Evolutionary conservation across 2,329 filamentous ascomycete species (phyloP), one percentile per base, ranked within the genome.

Genomic region (Dryadomyces sulphureus): DNA sequence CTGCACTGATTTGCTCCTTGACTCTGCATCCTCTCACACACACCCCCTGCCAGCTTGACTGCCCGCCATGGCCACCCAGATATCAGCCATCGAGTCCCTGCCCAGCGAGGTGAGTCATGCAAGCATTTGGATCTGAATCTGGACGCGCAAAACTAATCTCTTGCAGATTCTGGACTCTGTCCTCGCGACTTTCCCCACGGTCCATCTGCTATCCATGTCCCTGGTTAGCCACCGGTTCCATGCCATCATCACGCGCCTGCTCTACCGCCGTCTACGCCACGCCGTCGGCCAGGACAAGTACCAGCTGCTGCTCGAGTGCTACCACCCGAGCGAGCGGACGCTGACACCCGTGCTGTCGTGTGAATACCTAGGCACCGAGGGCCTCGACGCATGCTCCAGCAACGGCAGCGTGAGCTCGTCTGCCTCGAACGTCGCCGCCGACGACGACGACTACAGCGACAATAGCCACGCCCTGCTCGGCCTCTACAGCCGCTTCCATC

Each of bases 281-380:
- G 75, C 77, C 19, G 70, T 77, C 5, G 63, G 72, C 3, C 62
- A 81, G 7, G 63, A 71, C 34, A 72, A 77, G 34, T 75, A 85
- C 56, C 74, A 79, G 45, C 63, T 92, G 35, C 75, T 89, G 34
- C 73, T 93, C 38, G 84, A 90, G 63, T 86, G 82, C 59, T 89
- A 83, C 56, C 84, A 83, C 52, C 85, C 84, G 0, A 76, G 70
- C 51, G 77, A 73, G 21, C 81, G 79, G 59, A 67, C 82, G 43
- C 79, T 73, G 5, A 79, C 82, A 19, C 81, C 84, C 0, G 79
- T 78, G 46, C 69, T 87, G 12, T 60, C 61, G 57, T 89, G 84
- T 61, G 68, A 76, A 39, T 81, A 81, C 51, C 65, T 80, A 11
- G 76, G 73, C 25, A 86, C 80, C 2, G 67, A 78, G 52, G 72